phyloP scores from a whole-genome alignment of 345 rosid species.

The Angophora floribunda region DNA sequence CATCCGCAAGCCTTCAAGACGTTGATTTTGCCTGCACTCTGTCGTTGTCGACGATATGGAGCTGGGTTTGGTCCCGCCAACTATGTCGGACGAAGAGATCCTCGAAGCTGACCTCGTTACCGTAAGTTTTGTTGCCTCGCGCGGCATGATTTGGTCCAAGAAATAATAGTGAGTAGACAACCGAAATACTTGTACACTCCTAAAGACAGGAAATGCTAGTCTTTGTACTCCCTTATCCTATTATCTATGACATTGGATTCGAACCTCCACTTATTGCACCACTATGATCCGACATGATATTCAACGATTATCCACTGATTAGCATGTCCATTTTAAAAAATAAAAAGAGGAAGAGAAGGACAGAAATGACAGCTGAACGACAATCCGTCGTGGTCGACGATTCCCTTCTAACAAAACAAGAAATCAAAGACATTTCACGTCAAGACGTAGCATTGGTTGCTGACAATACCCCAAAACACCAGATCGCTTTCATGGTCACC shows the following conservation, averaged over 20 bases:
- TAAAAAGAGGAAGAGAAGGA: background rate
- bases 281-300: background rate
- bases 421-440: too few relatives aligned
- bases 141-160: background rate
- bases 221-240: background rate
- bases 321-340: background rate
- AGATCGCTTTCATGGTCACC: background rate
- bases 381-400: background rate
- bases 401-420: background rate
- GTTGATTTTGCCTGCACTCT: background rate
- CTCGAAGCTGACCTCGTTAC: constrained; percentile 29
- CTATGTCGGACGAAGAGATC: constrained; percentile 44
- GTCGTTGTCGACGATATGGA: constrained; percentile 25
- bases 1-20: background rate
- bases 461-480: background rate
- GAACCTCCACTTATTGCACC: background rate
- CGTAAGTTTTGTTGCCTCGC: constrained; percentile 20
- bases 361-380: background rate
- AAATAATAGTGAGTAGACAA: background rate
- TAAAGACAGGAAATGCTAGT: background rate
- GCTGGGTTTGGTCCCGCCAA: constrained; percentile 43
- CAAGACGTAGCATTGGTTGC: background rate
- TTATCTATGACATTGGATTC: background rate
- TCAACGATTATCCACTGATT: background rate
- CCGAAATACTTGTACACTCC: background rate